Evolutionary conservation across 139 green algal species (phyloP).

Genomic region (Raphidocelis subcapitata): DNA sequence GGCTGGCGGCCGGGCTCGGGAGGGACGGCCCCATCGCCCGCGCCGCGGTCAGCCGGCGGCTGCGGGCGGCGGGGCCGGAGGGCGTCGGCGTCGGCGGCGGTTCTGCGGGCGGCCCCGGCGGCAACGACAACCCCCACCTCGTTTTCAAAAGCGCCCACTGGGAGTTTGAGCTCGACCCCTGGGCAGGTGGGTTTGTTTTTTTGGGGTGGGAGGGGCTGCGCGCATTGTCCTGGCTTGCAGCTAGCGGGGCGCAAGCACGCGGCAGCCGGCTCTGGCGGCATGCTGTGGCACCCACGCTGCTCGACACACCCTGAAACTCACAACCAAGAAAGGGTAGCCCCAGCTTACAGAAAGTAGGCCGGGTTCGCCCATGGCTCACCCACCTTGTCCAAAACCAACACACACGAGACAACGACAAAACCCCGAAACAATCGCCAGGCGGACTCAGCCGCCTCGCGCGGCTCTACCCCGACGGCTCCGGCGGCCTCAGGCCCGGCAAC

Average conservation of each 20-base stretch:
- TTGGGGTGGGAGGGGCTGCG: background rate
- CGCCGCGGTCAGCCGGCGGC: background rate
- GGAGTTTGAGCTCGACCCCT: constrained; percentile 13
- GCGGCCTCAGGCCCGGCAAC: background rate
- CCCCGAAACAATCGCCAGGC: background rate
- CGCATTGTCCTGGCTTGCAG: background rate
- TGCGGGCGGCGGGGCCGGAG: constrained; percentile 3
- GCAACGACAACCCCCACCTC: background rate
- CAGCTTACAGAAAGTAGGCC: too few species aligned
- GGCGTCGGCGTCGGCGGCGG: background rate
- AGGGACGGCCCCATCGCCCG: background rate
- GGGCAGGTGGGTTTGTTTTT: constrained; percentile 8
- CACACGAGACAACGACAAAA: background rate
- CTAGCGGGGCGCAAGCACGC: background rate
- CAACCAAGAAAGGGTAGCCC: too few species aligned
- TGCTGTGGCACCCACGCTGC: too few species aligned
- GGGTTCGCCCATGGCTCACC: too few species aligned
- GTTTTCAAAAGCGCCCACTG: constrained; percentile 21
- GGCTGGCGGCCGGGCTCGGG: background rate
- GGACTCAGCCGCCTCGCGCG: constrained; percentile 14
- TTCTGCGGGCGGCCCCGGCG: background rate
- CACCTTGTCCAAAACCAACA: too few species aligned
- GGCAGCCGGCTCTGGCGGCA: background rate
- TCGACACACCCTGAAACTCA: background rate
- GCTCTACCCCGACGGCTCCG: background rate